Conservation (phyloP, 176 grass and related monocot species). For the Zizania latifolia region DNA sequence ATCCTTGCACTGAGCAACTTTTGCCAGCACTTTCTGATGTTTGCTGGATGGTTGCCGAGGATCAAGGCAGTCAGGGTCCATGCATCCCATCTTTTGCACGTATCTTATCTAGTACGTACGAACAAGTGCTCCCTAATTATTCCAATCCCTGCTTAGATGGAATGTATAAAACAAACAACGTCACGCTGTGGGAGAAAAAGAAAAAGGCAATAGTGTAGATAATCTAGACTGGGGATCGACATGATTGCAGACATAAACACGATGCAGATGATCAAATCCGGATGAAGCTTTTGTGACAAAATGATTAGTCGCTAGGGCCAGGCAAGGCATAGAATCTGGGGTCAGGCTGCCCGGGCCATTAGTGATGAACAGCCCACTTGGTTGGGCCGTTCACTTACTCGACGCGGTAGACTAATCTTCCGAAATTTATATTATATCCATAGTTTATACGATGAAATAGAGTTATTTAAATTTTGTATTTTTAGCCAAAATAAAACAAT, state of each 20-base stretch:
- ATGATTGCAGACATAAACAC: slow-evolving; percentile 25
- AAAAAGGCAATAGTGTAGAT: slow-evolving; percentile 4
- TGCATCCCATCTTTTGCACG: slow-evolving; percentile 1
- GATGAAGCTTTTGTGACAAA: not conserved
- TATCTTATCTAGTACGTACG: slow-evolving; percentile 15
- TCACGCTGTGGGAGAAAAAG: not conserved
- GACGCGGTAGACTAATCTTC: no score
- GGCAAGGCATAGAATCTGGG: not conserved
- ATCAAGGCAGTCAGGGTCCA: slow-evolving; percentile 38
- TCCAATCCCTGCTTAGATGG: slow-evolving; percentile 5
- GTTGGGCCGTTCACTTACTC: not conserved
- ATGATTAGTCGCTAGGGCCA: not conserved
- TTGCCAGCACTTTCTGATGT: no score
- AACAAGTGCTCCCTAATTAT: slow-evolving; percentile 21
- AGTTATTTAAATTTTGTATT: no score
- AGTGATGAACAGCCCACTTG: not conserved
- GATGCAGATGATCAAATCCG: not conserved
- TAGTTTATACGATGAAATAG: no score
- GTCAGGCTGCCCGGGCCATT: not conserved
- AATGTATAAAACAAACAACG: not conserved
- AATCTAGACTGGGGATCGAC: slow-evolving; percentile 9
- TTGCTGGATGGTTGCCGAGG: slow-evolving; percentile 20
- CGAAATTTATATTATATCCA: no score
- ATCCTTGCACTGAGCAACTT: not conserved
- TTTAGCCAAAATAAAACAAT: no score